Percentiles rank a stretch among this genome's conserved stretches.
Conservation (phyloP, 1,284 basidiomycete species). For the Trichosporon faecale region DNA sequence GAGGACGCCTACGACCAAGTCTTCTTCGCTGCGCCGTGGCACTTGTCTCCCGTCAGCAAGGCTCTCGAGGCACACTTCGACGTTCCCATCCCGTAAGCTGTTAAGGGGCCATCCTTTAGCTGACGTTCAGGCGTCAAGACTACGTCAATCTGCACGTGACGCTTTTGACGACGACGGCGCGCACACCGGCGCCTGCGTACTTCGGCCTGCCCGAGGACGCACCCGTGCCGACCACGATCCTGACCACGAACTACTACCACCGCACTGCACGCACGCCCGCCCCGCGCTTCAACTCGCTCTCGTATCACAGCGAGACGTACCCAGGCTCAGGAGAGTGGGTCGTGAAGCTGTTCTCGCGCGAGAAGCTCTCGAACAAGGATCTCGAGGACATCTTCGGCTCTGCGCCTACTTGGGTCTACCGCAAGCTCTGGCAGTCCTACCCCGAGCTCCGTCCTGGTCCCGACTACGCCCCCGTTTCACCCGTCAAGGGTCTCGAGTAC, state of each 20-base stretch:
- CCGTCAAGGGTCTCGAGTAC: constrained; percentile 75
- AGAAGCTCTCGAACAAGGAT: constrained; percentile 64
- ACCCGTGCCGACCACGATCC: constrained; percentile 63
- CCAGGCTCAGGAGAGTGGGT: constrained; percentile 59
- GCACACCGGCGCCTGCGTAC: constrained; percentile 64
- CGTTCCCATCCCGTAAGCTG: constrained; percentile 24
- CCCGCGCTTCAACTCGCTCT: constrained; percentile 83
- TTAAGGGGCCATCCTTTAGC: background rate
- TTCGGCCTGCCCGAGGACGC: constrained; percentile 61
- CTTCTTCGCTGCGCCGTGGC: constrained; percentile 49
- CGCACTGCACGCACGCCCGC: constrained; percentile 54
- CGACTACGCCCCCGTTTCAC: constrained; percentile 69
- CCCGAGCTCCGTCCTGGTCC: constrained; percentile 62
- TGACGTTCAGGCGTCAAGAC: constrained; percentile 54
- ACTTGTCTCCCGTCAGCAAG: constrained; percentile 28
- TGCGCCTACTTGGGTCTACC: constrained; percentile 73
- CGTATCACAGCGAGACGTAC: constrained; percentile 69
- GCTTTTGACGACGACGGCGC: constrained; percentile 71
- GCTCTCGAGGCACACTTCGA: constrained; percentile 20
- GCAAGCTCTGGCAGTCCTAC: constrained; percentile 64
- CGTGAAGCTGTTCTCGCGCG: constrained; percentile 83
- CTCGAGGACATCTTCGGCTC: constrained; percentile 59
- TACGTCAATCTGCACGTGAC: constrained; percentile 89
- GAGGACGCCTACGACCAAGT: constrained; percentile 42
- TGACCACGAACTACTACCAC: constrained; percentile 67